Percentiles rank a stretch among this genome's conserved stretches.
phyloP scores from a whole-genome alignment of 2,329 filamentous ascomycete genomes.

The Aureobasidium sp. region DNA sequence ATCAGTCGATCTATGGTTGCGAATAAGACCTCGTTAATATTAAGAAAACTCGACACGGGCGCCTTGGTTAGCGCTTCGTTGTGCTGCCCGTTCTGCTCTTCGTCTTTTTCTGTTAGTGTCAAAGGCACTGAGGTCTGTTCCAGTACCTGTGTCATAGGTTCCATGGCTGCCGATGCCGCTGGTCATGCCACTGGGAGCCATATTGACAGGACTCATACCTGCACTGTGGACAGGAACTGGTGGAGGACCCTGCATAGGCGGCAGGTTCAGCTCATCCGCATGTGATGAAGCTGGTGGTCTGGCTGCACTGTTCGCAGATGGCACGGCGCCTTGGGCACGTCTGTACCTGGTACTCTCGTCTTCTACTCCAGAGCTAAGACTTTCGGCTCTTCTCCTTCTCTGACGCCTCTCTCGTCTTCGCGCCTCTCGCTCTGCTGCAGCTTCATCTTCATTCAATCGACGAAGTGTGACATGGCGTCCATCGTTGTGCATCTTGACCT shows the following conservation, averaged over 20 bases:
- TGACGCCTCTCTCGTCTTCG: slow-evolving; percentile 40
- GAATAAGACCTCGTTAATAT: not conserved
- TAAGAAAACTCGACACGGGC: slow-evolving; percentile 14
- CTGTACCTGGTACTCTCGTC: slow-evolving; percentile 30
- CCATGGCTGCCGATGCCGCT: slow-evolving; percentile 27
- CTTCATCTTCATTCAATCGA: slow-evolving; percentile 54
- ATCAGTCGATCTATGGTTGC: not conserved
- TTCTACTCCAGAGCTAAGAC: slow-evolving; percentile 31
- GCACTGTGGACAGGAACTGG: slow-evolving; percentile 17
- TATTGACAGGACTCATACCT: slow-evolving; percentile 14
- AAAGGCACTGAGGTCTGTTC: slow-evolving; percentile 37
- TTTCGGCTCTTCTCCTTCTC: slow-evolving; percentile 22
- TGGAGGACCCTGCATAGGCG: slow-evolving; percentile 17
- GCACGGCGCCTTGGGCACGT: slow-evolving; percentile 16
- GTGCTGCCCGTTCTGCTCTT: slow-evolving; percentile 42
- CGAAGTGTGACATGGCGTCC: slow-evolving; percentile 55
- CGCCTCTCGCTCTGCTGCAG: slow-evolving; percentile 50
- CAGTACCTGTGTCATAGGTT: slow-evolving; percentile 30
- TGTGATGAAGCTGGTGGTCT: slow-evolving; percentile 18
- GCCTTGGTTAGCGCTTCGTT: slow-evolving; percentile 11
- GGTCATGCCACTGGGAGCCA: slow-evolving; percentile 21
- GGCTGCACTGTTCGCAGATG: slow-evolving; percentile 10
- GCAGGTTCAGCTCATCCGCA: slow-evolving; percentile 15
- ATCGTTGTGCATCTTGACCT: slow-evolving; percentile 58
- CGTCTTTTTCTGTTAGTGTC: slow-evolving; percentile 46